Conservation (phyloP, 129 eudicot species). For the Flaveria sonorensis region DNA sequence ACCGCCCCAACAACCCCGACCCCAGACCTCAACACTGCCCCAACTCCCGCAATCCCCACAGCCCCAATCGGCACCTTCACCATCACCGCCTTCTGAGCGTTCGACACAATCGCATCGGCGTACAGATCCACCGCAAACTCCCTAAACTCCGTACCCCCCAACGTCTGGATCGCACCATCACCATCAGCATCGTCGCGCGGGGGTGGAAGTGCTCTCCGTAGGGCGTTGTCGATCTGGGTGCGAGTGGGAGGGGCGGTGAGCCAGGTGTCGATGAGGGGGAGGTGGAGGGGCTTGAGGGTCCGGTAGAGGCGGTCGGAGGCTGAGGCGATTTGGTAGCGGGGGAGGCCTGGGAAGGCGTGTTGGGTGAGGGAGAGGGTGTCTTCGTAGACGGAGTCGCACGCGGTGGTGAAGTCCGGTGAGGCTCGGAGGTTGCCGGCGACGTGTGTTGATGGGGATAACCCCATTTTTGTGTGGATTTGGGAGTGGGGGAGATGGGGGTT, state of each 20-base stretch:
- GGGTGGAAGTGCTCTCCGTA: constrained; percentile 10
- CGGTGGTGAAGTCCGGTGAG: constrained; percentile 66
- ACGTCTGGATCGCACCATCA: constrained; percentile 12
- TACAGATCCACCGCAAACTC: constrained; percentile 55
- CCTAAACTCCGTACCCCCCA: constrained; percentile 46
- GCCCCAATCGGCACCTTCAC: constrained; percentile 50
- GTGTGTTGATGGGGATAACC: constrained; percentile 59
- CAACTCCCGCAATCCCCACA: constrained; percentile 72
- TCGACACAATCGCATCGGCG: constrained; percentile 49
- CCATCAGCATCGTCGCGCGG: neutral
- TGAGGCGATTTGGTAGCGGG: constrained; percentile 67
- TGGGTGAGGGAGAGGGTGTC: constrained; percentile 50
- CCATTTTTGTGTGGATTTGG: constrained; percentile 39
- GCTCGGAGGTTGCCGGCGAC: constrained; percentile 40
- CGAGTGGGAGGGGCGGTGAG: constrained; percentile 61
- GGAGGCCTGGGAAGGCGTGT: constrained; percentile 69
- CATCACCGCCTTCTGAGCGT: constrained; percentile 47
- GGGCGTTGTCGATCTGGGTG: constrained; percentile 55
- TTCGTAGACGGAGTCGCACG: constrained; percentile 54
- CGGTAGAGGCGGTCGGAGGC: constrained; percentile 63
- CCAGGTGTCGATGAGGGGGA: constrained; percentile 56
- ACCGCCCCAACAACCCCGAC: constrained; percentile 53
- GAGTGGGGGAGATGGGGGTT: no score
- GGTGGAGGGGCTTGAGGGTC: constrained; percentile 35
- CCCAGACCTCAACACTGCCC: constrained; percentile 46